Evolutionary conservation across 495 filamentous ascomycete genomes (phyloP).

Genomic region (Pyrenula massariospora): DNA sequence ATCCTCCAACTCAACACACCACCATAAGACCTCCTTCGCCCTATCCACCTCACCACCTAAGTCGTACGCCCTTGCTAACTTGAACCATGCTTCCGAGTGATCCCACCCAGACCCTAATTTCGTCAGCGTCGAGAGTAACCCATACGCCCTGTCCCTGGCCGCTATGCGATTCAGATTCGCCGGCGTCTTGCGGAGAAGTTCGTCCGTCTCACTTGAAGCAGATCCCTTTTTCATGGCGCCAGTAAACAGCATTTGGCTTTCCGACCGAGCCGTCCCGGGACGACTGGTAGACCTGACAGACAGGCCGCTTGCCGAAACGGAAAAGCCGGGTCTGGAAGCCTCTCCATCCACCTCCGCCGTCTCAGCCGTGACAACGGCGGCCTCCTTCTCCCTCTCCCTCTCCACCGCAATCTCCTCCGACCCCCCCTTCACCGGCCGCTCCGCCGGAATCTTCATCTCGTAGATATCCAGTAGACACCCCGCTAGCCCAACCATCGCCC

Average conservation of each 20-base stretch:
- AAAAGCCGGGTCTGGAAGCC: neutral
- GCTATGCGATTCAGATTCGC: conserved; percentile 66
- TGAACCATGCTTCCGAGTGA: conserved; percentile 86
- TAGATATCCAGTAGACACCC: conserved; percentile 83
- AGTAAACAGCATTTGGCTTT: neutral
- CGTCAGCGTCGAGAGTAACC: conserved; percentile 66
- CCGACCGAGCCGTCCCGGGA: conserved; percentile 2
- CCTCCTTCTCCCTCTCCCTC: neutral
- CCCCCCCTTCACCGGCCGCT: conserved; percentile 17
- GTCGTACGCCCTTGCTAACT: conserved; percentile 75
- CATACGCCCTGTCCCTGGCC: conserved; percentile 76
- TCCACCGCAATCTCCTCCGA: conserved; percentile 3
- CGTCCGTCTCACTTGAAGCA: conserved; percentile 13
- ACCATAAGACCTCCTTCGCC: conserved; percentile 62
- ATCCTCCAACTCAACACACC: conserved; percentile 56
- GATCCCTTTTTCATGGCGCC: neutral
- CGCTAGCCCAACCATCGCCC: conserved; percentile 70
- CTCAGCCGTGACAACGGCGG: neutral
- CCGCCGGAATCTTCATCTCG: conserved; percentile 41
- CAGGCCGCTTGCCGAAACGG: neutral
- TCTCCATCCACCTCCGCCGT: neutral
- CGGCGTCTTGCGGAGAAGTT: conserved; percentile 24
- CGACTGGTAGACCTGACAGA: neutral
- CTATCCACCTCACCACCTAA: conserved; percentile 71
- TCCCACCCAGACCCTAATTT: conserved; percentile 87